Percentiles rank a stretch among this genome's conserved stretches.
phyloP scores from a whole-genome alignment of 257 asterid species.

The Cruciata laevipes region DNA sequence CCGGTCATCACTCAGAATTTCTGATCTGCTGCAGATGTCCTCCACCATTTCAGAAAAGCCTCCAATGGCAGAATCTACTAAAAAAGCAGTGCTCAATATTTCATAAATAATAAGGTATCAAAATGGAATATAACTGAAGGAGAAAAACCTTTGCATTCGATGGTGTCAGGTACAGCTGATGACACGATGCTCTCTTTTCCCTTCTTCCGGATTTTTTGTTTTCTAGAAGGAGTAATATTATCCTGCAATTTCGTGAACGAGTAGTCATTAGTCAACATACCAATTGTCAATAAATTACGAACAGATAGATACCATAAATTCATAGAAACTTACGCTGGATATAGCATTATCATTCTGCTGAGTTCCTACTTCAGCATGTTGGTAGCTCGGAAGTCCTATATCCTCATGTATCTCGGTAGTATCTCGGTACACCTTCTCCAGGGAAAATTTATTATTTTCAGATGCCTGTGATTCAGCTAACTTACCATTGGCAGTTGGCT shows the following conservation, averaged over 20 bases:
- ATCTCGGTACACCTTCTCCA: slow-evolving; percentile 33
- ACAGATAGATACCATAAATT: slow-evolving; percentile 10
- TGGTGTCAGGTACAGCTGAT: slow-evolving; percentile 47
- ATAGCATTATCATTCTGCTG: slow-evolving; percentile 36
- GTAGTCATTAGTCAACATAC: background rate
- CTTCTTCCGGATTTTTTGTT: slow-evolving; percentile 67
- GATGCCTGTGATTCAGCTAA: slow-evolving; percentile 39
- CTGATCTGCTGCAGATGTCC: slow-evolving; percentile 71
- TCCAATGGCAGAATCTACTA: slow-evolving; percentile 56
- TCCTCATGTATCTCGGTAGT: slow-evolving; percentile 12
- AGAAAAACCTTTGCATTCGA: slow-evolving; percentile 65
- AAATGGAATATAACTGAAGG: background rate
- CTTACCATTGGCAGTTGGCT: slow-evolving; percentile 37
- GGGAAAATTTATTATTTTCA: slow-evolving; percentile 36
- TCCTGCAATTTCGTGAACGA: slow-evolving; percentile 47
- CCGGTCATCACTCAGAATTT: slow-evolving; percentile 62
- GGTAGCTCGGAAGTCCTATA: slow-evolving; percentile 13
- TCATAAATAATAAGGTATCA: background rate
- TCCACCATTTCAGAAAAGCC: slow-evolving; percentile 70
- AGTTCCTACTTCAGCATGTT: slow-evolving; percentile 11
- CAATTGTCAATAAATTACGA: slow-evolving; percentile 16
- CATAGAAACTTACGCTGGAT: slow-evolving; percentile 37
- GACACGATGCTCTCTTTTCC: slow-evolving; percentile 41
- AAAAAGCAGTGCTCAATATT: slow-evolving; percentile 14
- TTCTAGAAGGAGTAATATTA: slow-evolving; percentile 55